These are phyloP conservation scores for Saturnispora serradocipensis DNA, from an alignment of 805 yeast genomes.

Conservation along the genomic window DNA sequence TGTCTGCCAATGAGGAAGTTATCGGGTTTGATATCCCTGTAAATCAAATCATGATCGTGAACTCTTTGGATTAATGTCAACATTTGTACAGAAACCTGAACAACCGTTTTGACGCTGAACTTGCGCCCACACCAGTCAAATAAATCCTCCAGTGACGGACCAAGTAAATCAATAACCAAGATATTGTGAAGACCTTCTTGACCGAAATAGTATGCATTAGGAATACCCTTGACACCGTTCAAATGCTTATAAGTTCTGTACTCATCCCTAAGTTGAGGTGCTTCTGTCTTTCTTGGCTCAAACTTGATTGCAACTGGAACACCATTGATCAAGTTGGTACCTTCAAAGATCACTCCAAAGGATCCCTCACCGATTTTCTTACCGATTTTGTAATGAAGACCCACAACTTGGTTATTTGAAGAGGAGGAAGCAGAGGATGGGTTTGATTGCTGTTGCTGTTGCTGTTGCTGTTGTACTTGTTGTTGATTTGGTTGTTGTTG, in stretches of 20 bases:
- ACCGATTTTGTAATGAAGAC: constrained; percentile 93
- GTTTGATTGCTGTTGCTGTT: constrained; percentile 11
- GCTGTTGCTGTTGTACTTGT: constrained; percentile 6
- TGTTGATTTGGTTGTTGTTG: constrained; percentile 6
- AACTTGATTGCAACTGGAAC: constrained; percentile 94
- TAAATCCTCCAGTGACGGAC: constrained; percentile 91
- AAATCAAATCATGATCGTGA: constrained; percentile 84
- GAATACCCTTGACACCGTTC: constrained; percentile 76
- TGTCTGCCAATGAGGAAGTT: constrained; percentile 91
- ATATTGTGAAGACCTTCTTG: constrained; percentile 97
- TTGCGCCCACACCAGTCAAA: constrained; percentile 98
- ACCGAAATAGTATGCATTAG: constrained; percentile 96
- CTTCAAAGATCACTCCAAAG: constrained; percentile 95
- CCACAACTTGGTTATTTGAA: constrained; percentile 54
- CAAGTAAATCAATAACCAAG: constrained; percentile 85
- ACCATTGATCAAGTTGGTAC: constrained; percentile 83
- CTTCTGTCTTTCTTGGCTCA: constrained; percentile 93
- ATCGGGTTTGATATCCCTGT: constrained; percentile 96
- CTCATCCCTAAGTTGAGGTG: constrained; percentile 95
- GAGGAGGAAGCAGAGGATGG: constrained; percentile 14
- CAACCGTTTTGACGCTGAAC: constrained; percentile 81
- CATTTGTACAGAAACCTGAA: constrained; percentile 93
- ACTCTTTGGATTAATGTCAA: constrained; percentile 74
- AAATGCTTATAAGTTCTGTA: constrained; percentile 89
- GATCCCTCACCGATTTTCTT: constrained; percentile 98